These are phyloP conservation scores for Epichloe festucae DNA, from an alignment of 2,329 filamentous ascomycete genomes.

Conservation along the genomic window DNA sequence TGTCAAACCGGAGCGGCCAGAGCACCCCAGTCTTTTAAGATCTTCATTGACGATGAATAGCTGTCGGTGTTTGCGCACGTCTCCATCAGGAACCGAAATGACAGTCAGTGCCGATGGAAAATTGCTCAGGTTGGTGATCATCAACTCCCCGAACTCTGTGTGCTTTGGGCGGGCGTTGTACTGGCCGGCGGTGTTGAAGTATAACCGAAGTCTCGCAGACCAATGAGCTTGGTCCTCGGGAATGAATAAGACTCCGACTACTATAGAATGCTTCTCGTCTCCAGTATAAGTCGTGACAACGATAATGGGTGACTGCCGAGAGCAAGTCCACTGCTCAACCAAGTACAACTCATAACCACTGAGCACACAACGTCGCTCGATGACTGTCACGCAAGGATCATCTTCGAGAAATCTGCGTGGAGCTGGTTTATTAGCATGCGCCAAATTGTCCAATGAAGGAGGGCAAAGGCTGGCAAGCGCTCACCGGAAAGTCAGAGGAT, in stretches of 20 bases:
- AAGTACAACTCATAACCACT: conserved; percentile 85
- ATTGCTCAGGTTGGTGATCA: conserved; percentile 86
- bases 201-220: conserved; percentile 67
- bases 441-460: not conserved
- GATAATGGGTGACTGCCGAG: conserved; percentile 76
- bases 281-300: conserved; percentile 90
- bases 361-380: conserved; percentile 58
- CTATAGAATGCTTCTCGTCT: conserved; percentile 63
- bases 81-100: conserved; percentile 79
- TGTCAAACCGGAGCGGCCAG: conserved; percentile 75
- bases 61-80: conserved; percentile 65
- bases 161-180: conserved; percentile 76
- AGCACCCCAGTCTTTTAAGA: conserved; percentile 82
- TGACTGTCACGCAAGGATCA: conserved; percentile 60
- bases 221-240: conserved; percentile 68
- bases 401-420: conserved; percentile 62
- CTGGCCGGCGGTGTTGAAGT: conserved; percentile 75
- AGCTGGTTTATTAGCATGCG: conserved; percentile 3
- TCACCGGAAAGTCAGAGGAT: conserved; percentile 44
- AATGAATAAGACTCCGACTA: conserved; percentile 68
- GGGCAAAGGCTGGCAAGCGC: conserved; percentile 6
- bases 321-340: conserved; percentile 96
- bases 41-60: conserved; percentile 91
- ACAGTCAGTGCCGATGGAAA: conserved; percentile 88
- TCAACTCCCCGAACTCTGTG: conserved; percentile 69